Conservation (phyloP, 306 rosid species). For the Trifolium pratense region DNA sequence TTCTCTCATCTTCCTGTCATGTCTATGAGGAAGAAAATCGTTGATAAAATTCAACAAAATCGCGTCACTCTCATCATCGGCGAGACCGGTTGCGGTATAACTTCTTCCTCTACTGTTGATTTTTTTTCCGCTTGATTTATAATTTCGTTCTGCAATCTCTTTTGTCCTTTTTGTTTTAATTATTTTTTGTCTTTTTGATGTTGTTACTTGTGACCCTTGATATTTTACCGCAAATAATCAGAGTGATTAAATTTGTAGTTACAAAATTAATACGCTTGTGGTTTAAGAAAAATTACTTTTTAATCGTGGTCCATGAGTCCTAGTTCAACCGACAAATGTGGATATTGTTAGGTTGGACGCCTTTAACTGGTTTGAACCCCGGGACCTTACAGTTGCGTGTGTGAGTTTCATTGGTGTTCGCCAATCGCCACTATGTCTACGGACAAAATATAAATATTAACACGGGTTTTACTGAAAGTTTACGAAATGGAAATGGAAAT, state of each 20-base stretch:
- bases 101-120: neutral
- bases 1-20: slow-evolving; percentile 72
- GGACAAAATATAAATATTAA: no score
- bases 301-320: no score
- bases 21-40: slow-evolving; percentile 64
- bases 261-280: neutral
- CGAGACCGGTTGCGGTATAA: slow-evolving; percentile 84
- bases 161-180: neutral
- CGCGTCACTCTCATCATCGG: slow-evolving; percentile 92
- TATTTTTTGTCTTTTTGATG: neutral
- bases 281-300: neutral
- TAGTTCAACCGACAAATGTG: no score
- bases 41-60: slow-evolving; percentile 76
- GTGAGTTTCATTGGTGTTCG: no score
- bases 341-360: no score
- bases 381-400: neutral
- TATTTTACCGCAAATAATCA: neutral
- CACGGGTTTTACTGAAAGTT: neutral
- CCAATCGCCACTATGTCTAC: no score
- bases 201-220: slow-evolving; percentile 18
- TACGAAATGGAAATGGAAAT: neutral
- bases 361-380: no score
- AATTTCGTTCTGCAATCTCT: neutral
- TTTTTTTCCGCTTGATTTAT: neutral
- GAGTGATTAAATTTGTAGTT: neutral